A percentile compares a stretch with the other conserved stretches of the same genome.
phyloP scores from a whole-genome alignment of 768 basidiomycete species.

The Saitozyma sp. region DNA sequence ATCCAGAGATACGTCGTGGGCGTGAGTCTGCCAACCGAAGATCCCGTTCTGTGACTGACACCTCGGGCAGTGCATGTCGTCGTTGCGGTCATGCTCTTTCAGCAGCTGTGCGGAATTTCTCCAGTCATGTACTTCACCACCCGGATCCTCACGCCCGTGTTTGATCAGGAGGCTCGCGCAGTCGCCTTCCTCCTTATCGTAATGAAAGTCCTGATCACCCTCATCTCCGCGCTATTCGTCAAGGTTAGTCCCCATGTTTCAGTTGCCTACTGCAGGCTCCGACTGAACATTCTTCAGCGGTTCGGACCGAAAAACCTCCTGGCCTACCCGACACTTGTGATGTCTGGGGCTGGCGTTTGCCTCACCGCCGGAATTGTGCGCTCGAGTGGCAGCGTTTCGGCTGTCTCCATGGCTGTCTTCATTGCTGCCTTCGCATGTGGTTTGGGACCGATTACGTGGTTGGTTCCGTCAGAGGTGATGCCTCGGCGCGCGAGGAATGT shows the following conservation, averaged over 20 bases:
- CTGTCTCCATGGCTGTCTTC: constrained; percentile 66
- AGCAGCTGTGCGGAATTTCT: constrained; percentile 35
- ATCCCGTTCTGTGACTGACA: background rate
- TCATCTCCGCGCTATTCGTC: constrained; percentile 79
- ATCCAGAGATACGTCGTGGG: constrained; percentile 11
- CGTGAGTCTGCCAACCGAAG: constrained; percentile 13
- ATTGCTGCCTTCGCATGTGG: constrained; percentile 85
- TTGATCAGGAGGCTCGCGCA: constrained; percentile 70
- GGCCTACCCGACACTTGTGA: constrained; percentile 20
- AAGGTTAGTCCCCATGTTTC: constrained; percentile 59
- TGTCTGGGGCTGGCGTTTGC: constrained; percentile 69
- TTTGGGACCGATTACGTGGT: constrained; percentile 84
- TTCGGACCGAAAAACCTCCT: constrained; percentile 70
- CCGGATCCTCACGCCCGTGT: constrained; percentile 74
- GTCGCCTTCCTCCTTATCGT: constrained; percentile 77
- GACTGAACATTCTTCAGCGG: background rate
- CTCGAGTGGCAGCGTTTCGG: constrained; percentile 60
- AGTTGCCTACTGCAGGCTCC: background rate
- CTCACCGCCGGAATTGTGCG: constrained; percentile 65
- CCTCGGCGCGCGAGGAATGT: constrained; percentile 62
- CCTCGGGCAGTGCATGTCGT: constrained; percentile 22
- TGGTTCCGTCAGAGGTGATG: constrained; percentile 84
- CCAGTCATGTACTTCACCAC: constrained; percentile 87
- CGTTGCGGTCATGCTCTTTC: constrained; percentile 21
- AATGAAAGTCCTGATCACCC: constrained; percentile 64